Evolutionary conservation across 257 asterid species (phyloP), one percentile per base, ranked within the genome.

Genomic region (Euphrasia confusa): DNA sequence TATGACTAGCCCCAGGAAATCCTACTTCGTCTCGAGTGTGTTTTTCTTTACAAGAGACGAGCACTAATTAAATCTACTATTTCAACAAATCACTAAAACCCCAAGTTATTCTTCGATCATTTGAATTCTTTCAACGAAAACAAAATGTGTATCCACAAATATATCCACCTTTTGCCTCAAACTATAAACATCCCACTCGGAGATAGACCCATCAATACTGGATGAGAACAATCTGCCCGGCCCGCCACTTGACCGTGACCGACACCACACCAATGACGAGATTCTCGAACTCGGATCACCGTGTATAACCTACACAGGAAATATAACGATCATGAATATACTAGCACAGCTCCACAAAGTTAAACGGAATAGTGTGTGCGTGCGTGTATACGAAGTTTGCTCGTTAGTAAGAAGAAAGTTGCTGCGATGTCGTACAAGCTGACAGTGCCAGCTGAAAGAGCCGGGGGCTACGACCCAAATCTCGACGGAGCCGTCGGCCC

Each of bases 391-490:
- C 18, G 13, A 52, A 5, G 58, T 28, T 39, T 13, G 32, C 27
- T 4, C 65, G 26, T 49, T 15, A 65, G 49, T 53, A 8, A 10
- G 15, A 49, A 11, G 32, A 60, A 37, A 53, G 58, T 58, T 89
- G 78, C 61, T n/a, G 70, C n/a, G 17, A 58, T 8, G 58, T 49
- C 88, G 67, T 84, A 92, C 97, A 10, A 86, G 87, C 83, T 79
- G 96, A 78, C 94, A 83, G 91, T 93, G 97, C 99, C 99, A 93
- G 78, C 95, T 95, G 6, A 89, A 93, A 65, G 99, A 87, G 60
- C 97, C 99, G 58, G 97, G 97, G 35, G 99, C 84, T 39, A 89
- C 99, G 13, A 93, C 94, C 99, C 99, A 93, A 73, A 93, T 89
- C 85, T 93, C 99, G 7, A 93, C 71, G 1, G 94, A 79, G 67